A percentile compares a stretch with the other conserved stretches of the same genome.
Evolutionary conservation across 164 flowering plant genomes (phyloP).

Genomic region (Chimonanthus praecox): DNA sequence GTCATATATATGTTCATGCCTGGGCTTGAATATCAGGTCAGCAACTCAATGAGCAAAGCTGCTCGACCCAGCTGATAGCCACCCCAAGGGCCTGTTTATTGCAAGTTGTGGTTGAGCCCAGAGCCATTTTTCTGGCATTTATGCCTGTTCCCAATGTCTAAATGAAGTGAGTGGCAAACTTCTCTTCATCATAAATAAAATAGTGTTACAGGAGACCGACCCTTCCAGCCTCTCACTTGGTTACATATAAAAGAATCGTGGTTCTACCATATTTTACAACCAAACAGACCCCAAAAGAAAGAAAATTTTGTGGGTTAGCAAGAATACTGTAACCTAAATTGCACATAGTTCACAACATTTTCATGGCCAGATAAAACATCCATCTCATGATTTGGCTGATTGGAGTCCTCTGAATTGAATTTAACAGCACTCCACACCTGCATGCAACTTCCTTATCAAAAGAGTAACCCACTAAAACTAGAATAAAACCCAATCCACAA

Average conservation of each 20-base stretch:
- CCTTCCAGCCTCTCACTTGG: not conserved
- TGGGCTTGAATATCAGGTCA: not conserved
- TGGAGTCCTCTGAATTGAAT: constrained; percentile 49
- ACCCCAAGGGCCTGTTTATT: not conserved
- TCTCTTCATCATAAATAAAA: not conserved
- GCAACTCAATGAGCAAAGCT: not conserved
- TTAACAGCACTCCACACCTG: constrained; percentile 92
- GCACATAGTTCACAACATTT: constrained; percentile 93
- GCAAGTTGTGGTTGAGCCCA: not conserved
- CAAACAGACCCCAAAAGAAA: not conserved
- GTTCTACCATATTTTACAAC: not conserved
- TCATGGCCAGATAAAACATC: constrained; percentile 89
- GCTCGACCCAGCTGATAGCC: not conserved
- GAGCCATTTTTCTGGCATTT: not conserved
- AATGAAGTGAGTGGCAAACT: not conserved
- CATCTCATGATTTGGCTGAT: constrained; percentile 78
- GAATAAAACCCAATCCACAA: not conserved
- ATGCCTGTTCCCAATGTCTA: not conserved
- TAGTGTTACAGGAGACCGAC: not conserved
- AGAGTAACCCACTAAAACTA: not conserved
- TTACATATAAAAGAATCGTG: no score
- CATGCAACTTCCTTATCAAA: constrained; percentile 10
- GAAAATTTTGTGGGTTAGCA: not conserved
- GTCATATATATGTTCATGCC: not conserved
- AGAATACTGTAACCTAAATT: constrained; percentile 58